A percentile compares a stretch with the other conserved stretches of the same genome.
Conservation (phyloP, 306 rosid species). For the Rosa lucieae region DNA sequence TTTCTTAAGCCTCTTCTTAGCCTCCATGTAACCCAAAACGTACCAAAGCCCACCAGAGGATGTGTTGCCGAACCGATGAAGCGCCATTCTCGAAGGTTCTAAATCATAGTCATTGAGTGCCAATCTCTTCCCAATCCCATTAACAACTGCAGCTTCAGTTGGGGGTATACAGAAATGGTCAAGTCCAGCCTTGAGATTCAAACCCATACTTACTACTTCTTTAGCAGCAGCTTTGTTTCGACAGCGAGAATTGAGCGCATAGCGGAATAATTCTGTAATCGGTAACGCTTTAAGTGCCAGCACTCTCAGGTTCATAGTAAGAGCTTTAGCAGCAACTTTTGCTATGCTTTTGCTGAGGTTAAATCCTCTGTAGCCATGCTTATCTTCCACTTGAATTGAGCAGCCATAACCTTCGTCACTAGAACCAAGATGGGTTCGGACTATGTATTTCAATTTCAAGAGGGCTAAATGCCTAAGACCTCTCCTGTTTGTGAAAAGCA, state of each 20-base stretch:
- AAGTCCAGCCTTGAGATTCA: constrained; percentile 64
- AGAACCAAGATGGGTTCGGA: constrained; percentile 68
- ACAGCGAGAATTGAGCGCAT: constrained; percentile 12
- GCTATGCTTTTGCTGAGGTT: constrained; percentile 65
- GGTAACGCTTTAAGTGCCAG: constrained; percentile 59
- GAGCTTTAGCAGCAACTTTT: constrained; percentile 67
- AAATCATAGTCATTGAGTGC: constrained; percentile 62
- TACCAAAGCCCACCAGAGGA: constrained; percentile 92
- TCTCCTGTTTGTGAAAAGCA: constrained; percentile 66
- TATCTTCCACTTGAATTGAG: constrained; percentile 73
- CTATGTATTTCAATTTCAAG: constrained; percentile 56
- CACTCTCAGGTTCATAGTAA: constrained; percentile 52
- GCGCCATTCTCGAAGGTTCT: constrained; percentile 84
- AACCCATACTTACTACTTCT: constrained; percentile 14
- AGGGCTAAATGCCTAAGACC: constrained; percentile 41
- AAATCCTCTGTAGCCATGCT: constrained; percentile 58
- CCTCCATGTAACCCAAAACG: constrained; percentile 89
- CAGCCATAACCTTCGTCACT: constrained; percentile 75
- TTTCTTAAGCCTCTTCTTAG: constrained; percentile 69
- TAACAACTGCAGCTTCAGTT: constrained; percentile 67
- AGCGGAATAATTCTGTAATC: constrained; percentile 46
- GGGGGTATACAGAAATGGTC: constrained; percentile 87
- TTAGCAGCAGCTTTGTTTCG: neutral
- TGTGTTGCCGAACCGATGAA: constrained; percentile 82
- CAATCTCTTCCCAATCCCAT: constrained; percentile 69